A percentile compares a stretch with the other conserved stretches of the same genome.
phyloP scores from a whole-genome alignment of 169 alveolate species.

The Eimeria maxima region DNA sequence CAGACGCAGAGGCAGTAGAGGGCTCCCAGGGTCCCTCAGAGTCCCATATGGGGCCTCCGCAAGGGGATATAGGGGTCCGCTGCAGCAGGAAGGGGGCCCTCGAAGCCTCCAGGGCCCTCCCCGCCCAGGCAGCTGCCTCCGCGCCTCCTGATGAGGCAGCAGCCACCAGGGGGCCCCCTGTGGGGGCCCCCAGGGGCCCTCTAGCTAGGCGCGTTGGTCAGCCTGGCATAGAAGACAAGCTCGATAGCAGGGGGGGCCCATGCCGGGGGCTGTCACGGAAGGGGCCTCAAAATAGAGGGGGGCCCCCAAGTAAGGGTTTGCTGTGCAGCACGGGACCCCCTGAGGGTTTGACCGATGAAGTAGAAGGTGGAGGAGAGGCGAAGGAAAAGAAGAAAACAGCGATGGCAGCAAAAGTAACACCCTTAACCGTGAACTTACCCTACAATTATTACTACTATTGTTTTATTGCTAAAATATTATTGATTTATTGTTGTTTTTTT shows the following conservation, averaged over 20 bases:
- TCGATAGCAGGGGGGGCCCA: not conserved
- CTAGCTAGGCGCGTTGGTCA: not conserved
- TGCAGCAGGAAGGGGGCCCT: not conserved
- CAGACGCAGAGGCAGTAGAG: not conserved
- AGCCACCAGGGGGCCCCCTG: not conserved
- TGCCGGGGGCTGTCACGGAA: not conserved
- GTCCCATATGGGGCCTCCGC: not conserved
- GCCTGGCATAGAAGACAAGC: not conserved
- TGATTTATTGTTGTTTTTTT: not conserved
- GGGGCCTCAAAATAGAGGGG: conserved; percentile 22
- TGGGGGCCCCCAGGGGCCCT: not conserved
- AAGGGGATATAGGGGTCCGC: not conserved
- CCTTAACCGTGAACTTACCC: no score
- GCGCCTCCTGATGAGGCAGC: not conserved
- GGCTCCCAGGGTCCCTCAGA: not conserved
- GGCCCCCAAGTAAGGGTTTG: not conserved
- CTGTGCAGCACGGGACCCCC: not conserved
- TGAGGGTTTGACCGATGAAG: not conserved
- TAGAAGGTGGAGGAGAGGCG: not conserved
- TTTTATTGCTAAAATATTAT: no score
- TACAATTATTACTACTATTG: no score
- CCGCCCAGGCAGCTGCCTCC: not conserved
- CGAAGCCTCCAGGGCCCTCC: not conserved
- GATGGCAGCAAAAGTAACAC: not conserved
- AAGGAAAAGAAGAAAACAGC: not conserved